phyloP scores from a whole-genome alignment of 2,329 filamentous ascomycete genomes.

The Colletotrichum ledebouriae region DNA sequence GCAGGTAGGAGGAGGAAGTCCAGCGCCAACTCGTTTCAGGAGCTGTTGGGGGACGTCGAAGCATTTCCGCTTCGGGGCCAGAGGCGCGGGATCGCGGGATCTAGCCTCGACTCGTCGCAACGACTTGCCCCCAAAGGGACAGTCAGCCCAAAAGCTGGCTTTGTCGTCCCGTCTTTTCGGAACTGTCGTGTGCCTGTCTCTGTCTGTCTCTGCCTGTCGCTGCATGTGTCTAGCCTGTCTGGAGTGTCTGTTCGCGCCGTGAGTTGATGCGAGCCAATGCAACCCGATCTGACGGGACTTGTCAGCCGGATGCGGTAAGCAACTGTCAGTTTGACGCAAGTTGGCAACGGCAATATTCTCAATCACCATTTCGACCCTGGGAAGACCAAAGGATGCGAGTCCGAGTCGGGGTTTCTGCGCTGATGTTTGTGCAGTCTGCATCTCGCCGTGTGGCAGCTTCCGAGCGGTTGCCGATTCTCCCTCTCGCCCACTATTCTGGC shows the following conservation, averaged over 20 bases:
- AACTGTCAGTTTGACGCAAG: slow-evolving; percentile 19
- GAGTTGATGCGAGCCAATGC: not conserved
- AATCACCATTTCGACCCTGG: not conserved
- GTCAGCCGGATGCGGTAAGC: slow-evolving; percentile 22
- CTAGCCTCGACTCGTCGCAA: slow-evolving; percentile 11
- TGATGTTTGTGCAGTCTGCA: no score
- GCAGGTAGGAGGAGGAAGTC: slow-evolving; percentile 18
- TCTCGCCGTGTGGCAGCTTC: not conserved
- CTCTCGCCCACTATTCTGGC: not conserved
- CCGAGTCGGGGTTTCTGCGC: not conserved
- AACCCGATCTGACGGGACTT: slow-evolving; percentile 1
- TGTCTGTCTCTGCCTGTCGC: not conserved
- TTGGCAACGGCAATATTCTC: not conserved
- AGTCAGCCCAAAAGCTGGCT: not conserved
- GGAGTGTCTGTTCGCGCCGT: slow-evolving; percentile 29
- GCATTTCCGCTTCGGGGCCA: slow-evolving; percentile 18
- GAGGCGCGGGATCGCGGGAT: not conserved
- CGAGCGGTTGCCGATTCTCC: slow-evolving; percentile 1
- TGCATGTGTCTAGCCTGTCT: slow-evolving; percentile 9
- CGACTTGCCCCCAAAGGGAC: slow-evolving; percentile 2
- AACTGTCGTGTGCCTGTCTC: slow-evolving; percentile 16
- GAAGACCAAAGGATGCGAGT: slow-evolving; percentile 12
- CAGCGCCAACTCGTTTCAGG: slow-evolving; percentile 29
- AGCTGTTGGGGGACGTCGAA: slow-evolving; percentile 27
- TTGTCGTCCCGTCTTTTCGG: slow-evolving; percentile 26